Evolutionary conservation across 495 filamentous ascomycete species (phyloP).

Genomic region (Entonaema liquescens): DNA sequence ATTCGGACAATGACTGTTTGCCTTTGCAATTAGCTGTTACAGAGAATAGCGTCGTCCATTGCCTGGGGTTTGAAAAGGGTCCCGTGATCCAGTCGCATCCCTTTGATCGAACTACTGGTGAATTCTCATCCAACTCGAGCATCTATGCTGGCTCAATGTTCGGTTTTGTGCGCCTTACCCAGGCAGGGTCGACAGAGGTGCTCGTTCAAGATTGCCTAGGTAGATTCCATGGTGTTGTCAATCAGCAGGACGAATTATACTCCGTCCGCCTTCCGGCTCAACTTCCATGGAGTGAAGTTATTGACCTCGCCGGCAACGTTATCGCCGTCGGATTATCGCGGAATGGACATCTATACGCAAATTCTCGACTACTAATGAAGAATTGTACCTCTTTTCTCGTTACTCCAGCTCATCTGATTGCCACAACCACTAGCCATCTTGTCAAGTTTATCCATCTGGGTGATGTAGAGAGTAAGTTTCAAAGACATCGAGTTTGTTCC

Average conservation of each 20-base stretch:
- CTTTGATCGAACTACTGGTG: conserved; percentile 40
- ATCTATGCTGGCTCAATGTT: conserved; percentile 44
- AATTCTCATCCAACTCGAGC: conserved; percentile 41
- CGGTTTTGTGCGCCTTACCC: conserved; percentile 46
- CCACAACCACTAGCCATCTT: conserved; percentile 89
- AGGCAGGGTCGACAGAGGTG: conserved; percentile 47
- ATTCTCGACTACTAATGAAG: conserved; percentile 73
- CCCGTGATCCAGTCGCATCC: conserved; percentile 38
- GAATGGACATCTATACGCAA: conserved; percentile 80
- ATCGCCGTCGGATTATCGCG: conserved; percentile 71
- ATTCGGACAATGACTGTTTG: conserved; percentile 19
- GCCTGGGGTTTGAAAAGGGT: conserved; percentile 39
- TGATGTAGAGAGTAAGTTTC: conserved; percentile 66
- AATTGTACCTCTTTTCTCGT: conserved; percentile 91
- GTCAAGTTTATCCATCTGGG: conserved; percentile 92
- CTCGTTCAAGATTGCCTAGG: conserved; percentile 53
- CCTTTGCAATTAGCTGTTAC: conserved; percentile 44
- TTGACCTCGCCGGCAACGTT: conserved; percentile 48
- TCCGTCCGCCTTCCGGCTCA: conserved; percentile 51
- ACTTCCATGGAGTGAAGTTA: conserved; percentile 63
- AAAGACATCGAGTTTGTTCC: background rate
- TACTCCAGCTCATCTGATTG: conserved; percentile 84
- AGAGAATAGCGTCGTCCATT: conserved; percentile 41
- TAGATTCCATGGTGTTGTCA: conserved; percentile 46
- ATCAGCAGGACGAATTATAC: conserved; percentile 45